phyloP scores from a whole-genome alignment of 164 flowering plant species.

The Litsea cubeba region DNA sequence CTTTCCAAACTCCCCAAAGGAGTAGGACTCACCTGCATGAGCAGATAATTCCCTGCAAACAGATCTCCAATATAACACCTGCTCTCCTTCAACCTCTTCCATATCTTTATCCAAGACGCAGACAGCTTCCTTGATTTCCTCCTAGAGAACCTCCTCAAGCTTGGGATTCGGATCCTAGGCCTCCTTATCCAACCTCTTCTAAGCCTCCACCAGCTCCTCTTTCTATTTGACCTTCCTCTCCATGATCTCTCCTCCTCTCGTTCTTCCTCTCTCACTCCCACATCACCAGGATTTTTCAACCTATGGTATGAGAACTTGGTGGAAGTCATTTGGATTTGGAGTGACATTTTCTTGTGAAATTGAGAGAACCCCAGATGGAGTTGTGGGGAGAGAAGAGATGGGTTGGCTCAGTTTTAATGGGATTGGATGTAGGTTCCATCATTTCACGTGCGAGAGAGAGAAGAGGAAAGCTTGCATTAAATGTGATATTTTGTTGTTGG shows the following conservation, averaged over 20 bases:
- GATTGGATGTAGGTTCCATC: too few relatives aligned
- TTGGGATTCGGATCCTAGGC: conserved; percentile 16
- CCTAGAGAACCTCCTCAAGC: conserved; percentile 28
- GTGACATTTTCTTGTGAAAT: not conserved
- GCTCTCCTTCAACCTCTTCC: conserved; percentile 57
- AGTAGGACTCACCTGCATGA: conserved; percentile 45
- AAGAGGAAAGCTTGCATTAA: too few relatives aligned
- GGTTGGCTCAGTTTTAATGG: not conserved
- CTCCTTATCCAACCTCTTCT: conserved; percentile 10
- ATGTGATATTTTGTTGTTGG: too few relatives aligned
- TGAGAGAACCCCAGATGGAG: not conserved
- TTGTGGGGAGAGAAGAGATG: not conserved
- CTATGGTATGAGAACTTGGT: not conserved
- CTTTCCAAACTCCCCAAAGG: conserved; percentile 1
- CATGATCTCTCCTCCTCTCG: conserved; percentile 2
- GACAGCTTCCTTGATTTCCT: conserved; percentile 24
- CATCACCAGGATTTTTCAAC: not conserved
- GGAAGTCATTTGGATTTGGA: not conserved
- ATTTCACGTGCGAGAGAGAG: too few relatives aligned
- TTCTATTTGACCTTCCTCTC: not conserved
- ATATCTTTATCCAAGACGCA: conserved; percentile 26
- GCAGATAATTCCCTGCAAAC: conserved; percentile 73
- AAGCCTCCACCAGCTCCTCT: conserved; percentile 1
- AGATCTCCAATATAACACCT: conserved; percentile 55
- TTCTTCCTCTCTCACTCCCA: not conserved